phyloP scores from a whole-genome alignment of 2,329 filamentous ascomycete genomes.

The Fusarium sambucinum region DNA sequence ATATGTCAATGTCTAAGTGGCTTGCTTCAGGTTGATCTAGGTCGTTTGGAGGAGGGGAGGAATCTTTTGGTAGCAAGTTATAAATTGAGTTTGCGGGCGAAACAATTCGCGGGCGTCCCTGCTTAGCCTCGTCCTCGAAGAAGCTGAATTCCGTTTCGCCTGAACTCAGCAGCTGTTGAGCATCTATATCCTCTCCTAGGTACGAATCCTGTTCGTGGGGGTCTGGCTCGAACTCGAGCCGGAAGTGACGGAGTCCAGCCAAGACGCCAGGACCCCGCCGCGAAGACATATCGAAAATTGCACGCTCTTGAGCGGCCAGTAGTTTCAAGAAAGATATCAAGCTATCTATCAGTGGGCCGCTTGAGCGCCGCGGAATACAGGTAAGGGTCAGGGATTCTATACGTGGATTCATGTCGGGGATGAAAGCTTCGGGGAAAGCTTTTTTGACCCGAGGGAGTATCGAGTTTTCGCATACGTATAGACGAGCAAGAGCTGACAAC shows the following conservation, averaged over 20 bases:
- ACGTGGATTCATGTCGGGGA: slow-evolving; percentile 69
- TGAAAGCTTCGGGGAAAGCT: slow-evolving; percentile 62
- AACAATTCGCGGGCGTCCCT: slow-evolving; percentile 17
- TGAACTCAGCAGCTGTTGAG: slow-evolving; percentile 57
- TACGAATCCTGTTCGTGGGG: slow-evolving; percentile 54
- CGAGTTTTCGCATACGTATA: slow-evolving; percentile 60
- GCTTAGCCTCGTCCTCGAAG: slow-evolving; percentile 51
- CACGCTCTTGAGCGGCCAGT: slow-evolving; percentile 62
- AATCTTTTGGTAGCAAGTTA: slow-evolving; percentile 18
- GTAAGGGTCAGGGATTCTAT: slow-evolving; percentile 66
- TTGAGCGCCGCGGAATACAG: slow-evolving; percentile 65
- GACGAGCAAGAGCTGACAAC: slow-evolving; percentile 52
- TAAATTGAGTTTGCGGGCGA: slow-evolving; percentile 6
- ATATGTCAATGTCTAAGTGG: slow-evolving; percentile 41
- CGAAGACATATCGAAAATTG: slow-evolving; percentile 54
- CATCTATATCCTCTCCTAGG: slow-evolving; percentile 54
- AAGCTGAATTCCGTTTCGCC: slow-evolving; percentile 59
- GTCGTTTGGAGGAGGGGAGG: not conserved
- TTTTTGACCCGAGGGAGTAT: slow-evolving; percentile 59
- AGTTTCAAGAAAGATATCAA: slow-evolving; percentile 62
- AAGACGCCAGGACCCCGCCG: slow-evolving; percentile 59
- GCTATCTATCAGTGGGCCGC: slow-evolving; percentile 62
- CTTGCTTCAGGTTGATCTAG: slow-evolving; percentile 38
- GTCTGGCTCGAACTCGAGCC: slow-evolving; percentile 66
- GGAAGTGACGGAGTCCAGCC: slow-evolving; percentile 64